A percentile compares a stretch with the other conserved stretches of the same genome.
Evolutionary conservation across 108 stramenopile species (phyloP).

Genomic region (Tribonema minus): DNA sequence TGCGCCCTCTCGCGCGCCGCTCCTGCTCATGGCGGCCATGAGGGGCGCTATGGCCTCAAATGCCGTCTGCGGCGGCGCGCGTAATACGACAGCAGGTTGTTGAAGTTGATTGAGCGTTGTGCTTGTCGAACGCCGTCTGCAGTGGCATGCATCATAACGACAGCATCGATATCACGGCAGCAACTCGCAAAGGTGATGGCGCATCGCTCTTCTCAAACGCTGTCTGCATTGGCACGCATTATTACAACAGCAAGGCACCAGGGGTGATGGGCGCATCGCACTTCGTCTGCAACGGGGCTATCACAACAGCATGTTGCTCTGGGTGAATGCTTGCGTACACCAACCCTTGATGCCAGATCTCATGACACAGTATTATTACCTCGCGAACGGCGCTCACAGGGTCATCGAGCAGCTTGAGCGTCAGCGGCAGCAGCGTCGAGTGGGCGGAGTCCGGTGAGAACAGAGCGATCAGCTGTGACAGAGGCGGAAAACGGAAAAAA

Average conservation of each 20-base stretch:
- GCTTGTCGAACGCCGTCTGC: no score
- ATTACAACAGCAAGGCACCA: neutral
- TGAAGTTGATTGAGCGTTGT: no score
- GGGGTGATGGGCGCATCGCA: neutral
- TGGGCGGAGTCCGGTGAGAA: constrained; percentile 6
- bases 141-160: no score
- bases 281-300: neutral
- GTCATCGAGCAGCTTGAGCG: constrained; percentile 30
- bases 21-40: no score
- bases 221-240: neutral
- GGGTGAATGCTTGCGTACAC: neutral
- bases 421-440: constrained; percentile 16
- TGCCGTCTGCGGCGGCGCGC: no score
- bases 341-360: neutral
- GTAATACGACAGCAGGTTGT: no score
- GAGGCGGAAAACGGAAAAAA: no score
- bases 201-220: neutral
- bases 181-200: neutral
- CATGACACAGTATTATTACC: constrained; percentile 14
- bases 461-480: constrained; percentile 8
- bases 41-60: no score
- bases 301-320: neutral
- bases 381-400: constrained; percentile 27
- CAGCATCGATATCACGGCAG: no score
- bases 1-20: no score